Conservation (phyloP, 495 filamentous ascomycete genomes). For the Trichoderma asperelloides region DNA sequence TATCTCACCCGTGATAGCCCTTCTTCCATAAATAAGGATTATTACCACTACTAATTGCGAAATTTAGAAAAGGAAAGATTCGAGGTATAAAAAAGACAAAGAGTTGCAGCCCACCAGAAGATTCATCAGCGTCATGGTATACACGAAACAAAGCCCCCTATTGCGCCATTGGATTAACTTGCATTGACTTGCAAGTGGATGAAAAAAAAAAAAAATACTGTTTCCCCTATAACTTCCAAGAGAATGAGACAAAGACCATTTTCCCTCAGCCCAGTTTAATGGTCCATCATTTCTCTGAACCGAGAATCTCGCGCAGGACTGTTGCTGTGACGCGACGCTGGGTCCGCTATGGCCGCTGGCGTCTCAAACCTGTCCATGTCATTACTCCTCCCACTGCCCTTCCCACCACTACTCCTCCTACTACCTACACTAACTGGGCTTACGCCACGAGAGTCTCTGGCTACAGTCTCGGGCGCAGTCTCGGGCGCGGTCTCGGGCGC, state of each 20-base stretch:
- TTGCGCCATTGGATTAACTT: too few species aligned
- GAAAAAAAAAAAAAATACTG: too few species aligned
- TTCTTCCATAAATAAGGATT: not conserved
- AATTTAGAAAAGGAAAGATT: too few species aligned
- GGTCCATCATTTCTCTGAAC: conserved; percentile 25
- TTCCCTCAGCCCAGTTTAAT: not conserved
- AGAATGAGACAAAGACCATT: not conserved
- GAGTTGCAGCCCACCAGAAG: too few species aligned
- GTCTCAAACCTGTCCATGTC: conserved; percentile 15
- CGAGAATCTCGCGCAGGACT: conserved; percentile 36
- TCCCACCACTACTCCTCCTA: not conserved
- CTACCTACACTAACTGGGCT: not conserved
- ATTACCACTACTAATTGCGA: too few species aligned
- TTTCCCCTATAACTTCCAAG: too few species aligned
- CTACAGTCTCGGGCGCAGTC: not conserved
- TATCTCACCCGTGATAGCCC: not conserved
- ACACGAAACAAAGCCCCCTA: too few species aligned
- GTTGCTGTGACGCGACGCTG: conserved; percentile 17
- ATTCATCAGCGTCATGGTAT: too few species aligned
- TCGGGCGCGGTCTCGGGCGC: too few species aligned
- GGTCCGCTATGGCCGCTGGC: conserved; percentile 16
- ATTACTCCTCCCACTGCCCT: conserved; percentile 18
- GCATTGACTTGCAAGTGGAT: too few species aligned
- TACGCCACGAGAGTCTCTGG: conserved; percentile 5
- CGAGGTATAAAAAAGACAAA: too few species aligned